Evolutionary conservation across 768 basidiomycete genomes (phyloP), one percentile per base, ranked within the genome.

Genomic region (Leucocoprinus sp.): DNA sequence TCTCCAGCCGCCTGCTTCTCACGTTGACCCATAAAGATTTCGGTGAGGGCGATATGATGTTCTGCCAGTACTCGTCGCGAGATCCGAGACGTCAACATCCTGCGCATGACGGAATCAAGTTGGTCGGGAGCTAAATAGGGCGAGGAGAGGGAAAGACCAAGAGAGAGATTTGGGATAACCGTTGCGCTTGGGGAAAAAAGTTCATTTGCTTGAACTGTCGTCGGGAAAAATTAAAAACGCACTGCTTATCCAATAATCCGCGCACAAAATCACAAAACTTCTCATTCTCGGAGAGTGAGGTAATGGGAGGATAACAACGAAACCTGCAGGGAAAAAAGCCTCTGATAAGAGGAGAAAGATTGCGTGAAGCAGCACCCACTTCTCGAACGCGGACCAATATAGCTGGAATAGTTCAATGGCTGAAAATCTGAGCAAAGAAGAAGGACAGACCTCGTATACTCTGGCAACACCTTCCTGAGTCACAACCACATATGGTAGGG

Each of bases 61-160:
- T 93, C 88, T 3, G 80, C 86, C 18, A 95, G 73, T 24, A 95
- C 92, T 24, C 91, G 80, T 17, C 91, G 75, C 9, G 90, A 92
- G 60, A 93, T 92, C 43, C 91, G 76, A 2, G 91, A 93, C 39
- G 90, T 76, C 8, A 95, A 74, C 91, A 95, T 95, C 18, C 90
- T 79, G 18, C 81, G 76, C 84, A 92, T 89, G 61, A 92, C 90
- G 2, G 85, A 73, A 60, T 93, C 90, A 9, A 93, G 71, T 31
- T 76, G 72, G 48, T 91, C 88, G 0, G 91, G 82, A 0, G 77
- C 69, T 6, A 93, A 74, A 58, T 82, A 78, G 1, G 80, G 82
- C 12, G 90, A 91, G 0, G 88, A 80, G n/a, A 92, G 70, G 18
- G 90, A 89, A 24, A 93, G 67, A 4, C 91, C 89, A 4, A 93